phyloP scores from a whole-genome alignment of 768 basidiomycete genomes.

The Hygrophorus pudorinus region DNA sequence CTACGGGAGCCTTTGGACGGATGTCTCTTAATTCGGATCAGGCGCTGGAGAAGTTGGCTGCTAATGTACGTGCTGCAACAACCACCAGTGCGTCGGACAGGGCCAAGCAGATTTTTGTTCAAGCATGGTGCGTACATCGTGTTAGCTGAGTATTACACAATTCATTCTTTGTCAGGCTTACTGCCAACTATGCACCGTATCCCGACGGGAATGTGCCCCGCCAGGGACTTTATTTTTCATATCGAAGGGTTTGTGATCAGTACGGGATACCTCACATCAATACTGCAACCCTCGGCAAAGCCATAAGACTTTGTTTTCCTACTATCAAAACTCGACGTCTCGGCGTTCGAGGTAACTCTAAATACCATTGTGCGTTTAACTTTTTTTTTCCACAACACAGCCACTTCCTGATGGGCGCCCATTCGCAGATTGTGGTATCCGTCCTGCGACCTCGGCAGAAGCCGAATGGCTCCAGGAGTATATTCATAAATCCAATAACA shows the following conservation, averaged over 20 bases:
- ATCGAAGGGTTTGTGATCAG: constrained; percentile 83
- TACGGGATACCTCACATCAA: constrained; percentile 93
- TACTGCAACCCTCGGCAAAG: constrained; percentile 91
- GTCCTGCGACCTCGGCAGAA: constrained; percentile 83
- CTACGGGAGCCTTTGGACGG: constrained; percentile 66
- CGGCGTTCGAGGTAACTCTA: constrained; percentile 90
- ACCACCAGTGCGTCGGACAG: constrained; percentile 87
- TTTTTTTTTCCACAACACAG: constrained; percentile 22
- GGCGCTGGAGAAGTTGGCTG: constrained; percentile 76
- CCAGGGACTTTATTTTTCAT: constrained; percentile 91
- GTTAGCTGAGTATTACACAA: constrained; percentile 7
- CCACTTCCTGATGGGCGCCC: constrained; percentile 21
- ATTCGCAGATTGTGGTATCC: constrained; percentile 77
- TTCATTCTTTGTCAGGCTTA: constrained; percentile 45
- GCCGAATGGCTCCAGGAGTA: constrained; percentile 90
- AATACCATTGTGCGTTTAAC: constrained; percentile 77
- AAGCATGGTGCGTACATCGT: constrained; percentile 62
- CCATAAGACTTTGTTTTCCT: constrained; percentile 86
- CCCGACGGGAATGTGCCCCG: constrained; percentile 90
- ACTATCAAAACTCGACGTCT: constrained; percentile 91
- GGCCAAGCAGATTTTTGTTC: constrained; percentile 88
- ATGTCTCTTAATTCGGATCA: constrained; percentile 73
- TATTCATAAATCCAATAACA: constrained; percentile 85
- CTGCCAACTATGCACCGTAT: constrained; percentile 83
- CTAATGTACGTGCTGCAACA: constrained; percentile 79